phyloP scores from a whole-genome alignment of 495 filamentous ascomycete genomes.

The Patellaria atrata region DNA sequence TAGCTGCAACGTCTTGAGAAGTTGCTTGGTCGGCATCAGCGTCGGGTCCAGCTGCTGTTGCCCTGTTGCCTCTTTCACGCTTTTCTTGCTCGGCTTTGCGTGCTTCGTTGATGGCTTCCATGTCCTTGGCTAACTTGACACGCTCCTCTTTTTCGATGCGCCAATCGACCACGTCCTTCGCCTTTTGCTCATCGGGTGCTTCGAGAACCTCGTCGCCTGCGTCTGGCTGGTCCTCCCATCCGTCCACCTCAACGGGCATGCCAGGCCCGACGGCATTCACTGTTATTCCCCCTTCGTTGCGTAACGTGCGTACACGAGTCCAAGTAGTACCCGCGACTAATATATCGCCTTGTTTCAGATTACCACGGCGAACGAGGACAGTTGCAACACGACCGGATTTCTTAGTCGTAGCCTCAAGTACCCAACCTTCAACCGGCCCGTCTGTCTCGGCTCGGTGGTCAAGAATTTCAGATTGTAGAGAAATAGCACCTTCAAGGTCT shows the following conservation, averaged over 20 bases:
- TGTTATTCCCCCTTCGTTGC: conserved; percentile 67
- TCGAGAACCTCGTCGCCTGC: conserved; percentile 84
- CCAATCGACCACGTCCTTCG: conserved; percentile 66
- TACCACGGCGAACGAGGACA: conserved; percentile 75
- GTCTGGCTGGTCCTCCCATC: conserved; percentile 82
- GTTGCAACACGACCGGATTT: conserved; percentile 77
- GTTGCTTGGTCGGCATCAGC: conserved; percentile 19
- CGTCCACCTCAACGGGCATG: conserved; percentile 79
- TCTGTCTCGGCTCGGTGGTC: conserved; percentile 71
- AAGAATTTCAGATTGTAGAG: conserved; percentile 72
- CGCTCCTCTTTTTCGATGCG: conserved; percentile 51
- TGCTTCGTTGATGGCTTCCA: conserved; percentile 59
- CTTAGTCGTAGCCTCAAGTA: conserved; percentile 87
- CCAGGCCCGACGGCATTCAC: conserved; percentile 70
- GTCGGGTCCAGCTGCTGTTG: conserved; percentile 24
- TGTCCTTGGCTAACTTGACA: conserved; percentile 47
- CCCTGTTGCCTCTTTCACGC: conserved; percentile 36
- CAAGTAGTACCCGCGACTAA: conserved; percentile 80
- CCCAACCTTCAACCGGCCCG: conserved; percentile 79
- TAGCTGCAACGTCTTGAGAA: conserved; percentile 9
- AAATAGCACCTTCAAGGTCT: conserved; percentile 78
- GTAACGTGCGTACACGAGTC: conserved; percentile 65
- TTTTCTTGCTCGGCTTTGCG: conserved; percentile 48
- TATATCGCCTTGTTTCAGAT: conserved; percentile 63
- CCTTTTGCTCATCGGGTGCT: conserved; percentile 60